These are phyloP conservation scores for Periconia macrospinosa DNA, from an alignment of 2,329 filamentous ascomycete genomes.

Conservation along the genomic window DNA sequence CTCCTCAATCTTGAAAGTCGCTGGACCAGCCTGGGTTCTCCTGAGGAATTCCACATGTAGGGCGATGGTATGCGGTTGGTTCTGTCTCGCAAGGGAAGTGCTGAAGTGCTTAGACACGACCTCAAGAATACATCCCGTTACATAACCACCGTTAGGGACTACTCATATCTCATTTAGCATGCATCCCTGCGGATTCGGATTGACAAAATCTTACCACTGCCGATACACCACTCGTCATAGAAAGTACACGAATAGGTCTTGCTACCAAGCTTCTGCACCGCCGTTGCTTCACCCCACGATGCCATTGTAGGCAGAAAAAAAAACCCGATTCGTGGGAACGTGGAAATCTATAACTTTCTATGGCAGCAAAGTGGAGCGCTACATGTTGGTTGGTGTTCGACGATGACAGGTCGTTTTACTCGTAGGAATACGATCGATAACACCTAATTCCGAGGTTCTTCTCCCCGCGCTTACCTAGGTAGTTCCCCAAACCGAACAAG, in stretches of 20 bases:
- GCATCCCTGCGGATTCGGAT: neutral
- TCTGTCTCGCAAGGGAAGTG: conserved; percentile 58
- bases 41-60: conserved; percentile 68
- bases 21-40: conserved; percentile 62
- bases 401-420: neutral
- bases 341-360: neutral
- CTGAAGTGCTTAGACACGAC: conserved; percentile 62
- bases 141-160: conserved; percentile 74
- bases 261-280: conserved; percentile 52
- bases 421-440: neutral
- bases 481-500: neutral
- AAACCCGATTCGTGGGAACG: too few species aligned
- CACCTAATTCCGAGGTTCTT: neutral
- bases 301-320: conserved; percentile 25
- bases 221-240: conserved; percentile 65
- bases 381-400: neutral
- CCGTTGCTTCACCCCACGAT: conserved; percentile 52
- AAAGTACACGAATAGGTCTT: conserved; percentile 63
- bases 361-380: neutral
- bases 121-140: conserved; percentile 64
- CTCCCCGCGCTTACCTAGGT: conserved; percentile 5
- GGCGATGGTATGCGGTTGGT: conserved; percentile 65
- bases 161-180: conserved; percentile 1
- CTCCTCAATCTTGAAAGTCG: conserved; percentile 61
- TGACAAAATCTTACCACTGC: conserved; percentile 53